A percentile compares a stretch with the other conserved stretches of the same genome.
Conservation (phyloP, 192 early-diverging fungal genomes). For the Coemansia sp. region DNA sequence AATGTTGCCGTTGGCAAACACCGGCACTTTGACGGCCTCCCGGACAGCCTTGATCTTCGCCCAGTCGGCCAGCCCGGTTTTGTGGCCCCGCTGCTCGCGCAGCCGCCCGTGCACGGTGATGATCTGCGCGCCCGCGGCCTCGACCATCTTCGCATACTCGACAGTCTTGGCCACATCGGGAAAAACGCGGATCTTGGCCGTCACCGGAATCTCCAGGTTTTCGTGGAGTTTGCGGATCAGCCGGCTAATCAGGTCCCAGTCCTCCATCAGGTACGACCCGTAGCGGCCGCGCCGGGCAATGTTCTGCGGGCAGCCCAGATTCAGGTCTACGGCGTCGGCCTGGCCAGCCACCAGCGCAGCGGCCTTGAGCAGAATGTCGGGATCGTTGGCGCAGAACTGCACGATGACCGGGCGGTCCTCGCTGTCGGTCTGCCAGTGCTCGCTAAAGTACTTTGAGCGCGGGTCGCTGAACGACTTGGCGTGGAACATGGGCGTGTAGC, state of each 20-base stretch:
- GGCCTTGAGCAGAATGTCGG: constrained; percentile 73
- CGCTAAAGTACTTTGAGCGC: constrained; percentile 60
- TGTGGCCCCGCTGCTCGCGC: constrained; percentile 95
- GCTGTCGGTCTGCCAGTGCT: constrained; percentile 66
- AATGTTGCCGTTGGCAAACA: constrained; percentile 98
- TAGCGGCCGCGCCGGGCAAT: constrained; percentile 91
- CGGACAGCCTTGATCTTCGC: constrained; percentile 82
- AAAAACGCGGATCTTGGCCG: constrained; percentile 93
- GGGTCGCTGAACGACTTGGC: constrained; percentile 77
- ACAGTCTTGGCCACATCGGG: constrained; percentile 87
- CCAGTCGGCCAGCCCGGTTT: constrained; percentile 96
- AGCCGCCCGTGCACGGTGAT: constrained; percentile 92
- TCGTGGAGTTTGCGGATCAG: constrained; percentile 73
- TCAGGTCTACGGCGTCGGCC: constrained; percentile 93
- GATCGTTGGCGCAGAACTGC: constrained; percentile 98
- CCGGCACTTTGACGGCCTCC: constrained; percentile 79
- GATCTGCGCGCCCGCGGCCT: constrained; percentile 85
- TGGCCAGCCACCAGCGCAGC: constrained; percentile 74
- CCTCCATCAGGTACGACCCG: constrained; percentile 91
- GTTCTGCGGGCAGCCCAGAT: constrained; percentile 94
- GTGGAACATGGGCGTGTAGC: constrained; percentile 99
- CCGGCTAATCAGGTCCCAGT: constrained; percentile 69
- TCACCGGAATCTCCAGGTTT: constrained; percentile 82
- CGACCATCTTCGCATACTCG: constrained; percentile 93
- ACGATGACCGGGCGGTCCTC: constrained; percentile 79